Base-by-base conservation (phyloP, 352 stramenopile species). In the Hyphochytrium catenoides region DNA sequence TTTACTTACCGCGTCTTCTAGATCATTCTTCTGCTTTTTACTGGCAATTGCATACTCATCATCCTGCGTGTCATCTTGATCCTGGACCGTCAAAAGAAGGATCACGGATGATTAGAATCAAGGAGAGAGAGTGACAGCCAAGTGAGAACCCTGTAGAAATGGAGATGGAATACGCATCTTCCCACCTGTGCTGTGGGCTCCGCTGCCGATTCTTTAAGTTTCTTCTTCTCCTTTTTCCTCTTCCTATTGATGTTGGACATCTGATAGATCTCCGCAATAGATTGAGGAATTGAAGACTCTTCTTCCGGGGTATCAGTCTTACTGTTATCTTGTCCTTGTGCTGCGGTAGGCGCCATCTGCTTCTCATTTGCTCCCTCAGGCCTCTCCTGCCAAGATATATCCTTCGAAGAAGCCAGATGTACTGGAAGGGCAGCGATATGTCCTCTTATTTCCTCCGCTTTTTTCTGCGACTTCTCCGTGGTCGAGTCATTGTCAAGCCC, bases 221-320 rank as follows among this genome's bases (percentile, higher is more conserved):
- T 11, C 19, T 48, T 48, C 28, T 22, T 37, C 15, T 38, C 21
- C 9, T 39, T 59, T 44, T 74, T 77, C 35, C 59, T 48, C 18
- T 62, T 57, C 51, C 79, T 82, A 1, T 48, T 26, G 16, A 62
- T 59, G 44, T 67, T 72, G 4, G 56, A 58, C 38, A 77, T 51
- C 28, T 77, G 50, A 35, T 79, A 81, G 2, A 61, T 58, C 46
- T 84, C 69, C 0, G 64, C 49, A 28, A 84, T 67, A 11, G 69
- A 77, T 45, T 68, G 54, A 9, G 69, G 66, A 17, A 67, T 41
- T 20, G 34, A 36, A 18, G 27, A 39, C 30, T 14, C 30, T 17
- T 15, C 30, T 4, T 2, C 42, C 42, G 8, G 18, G 30, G 20
- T 23, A n/a, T n/a, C n/a, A n/a, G n/a, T 36, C 18, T 44, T 48